Percentiles rank a stretch among this genome's conserved stretches.
These are phyloP conservation scores for Cytospora paraplurivora DNA, from an alignment of 2,329 filamentous ascomycete species.

Conservation along the genomic window DNA sequence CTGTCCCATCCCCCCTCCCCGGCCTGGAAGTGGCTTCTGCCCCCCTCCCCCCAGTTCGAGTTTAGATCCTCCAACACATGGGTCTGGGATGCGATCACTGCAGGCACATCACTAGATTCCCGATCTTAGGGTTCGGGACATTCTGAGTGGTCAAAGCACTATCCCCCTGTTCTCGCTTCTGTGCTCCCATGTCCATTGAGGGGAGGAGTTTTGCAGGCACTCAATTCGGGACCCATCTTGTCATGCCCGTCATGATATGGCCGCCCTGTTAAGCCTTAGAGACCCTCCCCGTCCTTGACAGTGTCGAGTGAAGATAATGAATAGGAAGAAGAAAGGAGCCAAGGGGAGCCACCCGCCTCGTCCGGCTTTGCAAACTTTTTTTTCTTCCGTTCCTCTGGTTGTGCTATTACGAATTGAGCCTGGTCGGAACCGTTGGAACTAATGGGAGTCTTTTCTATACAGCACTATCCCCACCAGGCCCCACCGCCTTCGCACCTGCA, in stretches of 20 bases:
- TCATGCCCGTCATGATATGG: slow-evolving; percentile 31
- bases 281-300: slow-evolving; percentile 51
- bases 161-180: slow-evolving; percentile 29
- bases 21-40: slow-evolving; percentile 2
- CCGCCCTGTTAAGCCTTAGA: slow-evolving; percentile 36
- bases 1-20: slow-evolving; percentile 2
- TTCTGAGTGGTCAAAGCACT: slow-evolving; percentile 26
- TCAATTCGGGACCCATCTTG: slow-evolving; percentile 22
- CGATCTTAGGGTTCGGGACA: slow-evolving; percentile 21
- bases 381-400: slow-evolving; percentile 39
- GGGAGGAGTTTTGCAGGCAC: background rate
- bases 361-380: slow-evolving; percentile 37
- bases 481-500: slow-evolving; percentile 67
- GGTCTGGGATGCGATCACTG: slow-evolving; percentile 18
- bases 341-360: slow-evolving; percentile 29
- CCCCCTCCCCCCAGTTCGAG: slow-evolving; percentile 7
- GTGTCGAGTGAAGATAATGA: slow-evolving; percentile 41
- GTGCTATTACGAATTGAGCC: slow-evolving; percentile 41
- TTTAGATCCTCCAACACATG: slow-evolving; percentile 8
- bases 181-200: slow-evolving; percentile 26
- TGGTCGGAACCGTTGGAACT: slow-evolving; percentile 43
- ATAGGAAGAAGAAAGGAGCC: slow-evolving; percentile 46
- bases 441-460: slow-evolving; percentile 64
- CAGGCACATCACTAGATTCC: slow-evolving; percentile 25
- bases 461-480: slow-evolving; percentile 80